These are phyloP conservation scores for Emergomyces orientalis DNA, from an alignment of 2,329 filamentous ascomycete genomes.

Conservation along the genomic window DNA sequence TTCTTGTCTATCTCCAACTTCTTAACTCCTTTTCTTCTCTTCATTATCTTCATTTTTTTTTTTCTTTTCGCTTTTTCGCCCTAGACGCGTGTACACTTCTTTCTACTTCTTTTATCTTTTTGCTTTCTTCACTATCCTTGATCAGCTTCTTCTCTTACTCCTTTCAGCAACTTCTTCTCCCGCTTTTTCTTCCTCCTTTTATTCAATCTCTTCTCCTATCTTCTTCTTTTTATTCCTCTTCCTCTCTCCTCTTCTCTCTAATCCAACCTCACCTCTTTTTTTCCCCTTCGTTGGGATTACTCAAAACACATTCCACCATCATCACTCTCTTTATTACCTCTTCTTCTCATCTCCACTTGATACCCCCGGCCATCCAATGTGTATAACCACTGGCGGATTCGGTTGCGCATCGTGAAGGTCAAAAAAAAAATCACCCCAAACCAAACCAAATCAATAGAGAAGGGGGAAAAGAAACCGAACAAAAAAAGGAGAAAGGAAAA, in stretches of 20 bases:
- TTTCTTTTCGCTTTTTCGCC: too few species aligned
- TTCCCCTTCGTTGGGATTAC: too few species aligned
- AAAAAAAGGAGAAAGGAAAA: not conserved
- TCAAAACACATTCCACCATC: too few species aligned
- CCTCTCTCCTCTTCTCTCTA: constrained; percentile 14
- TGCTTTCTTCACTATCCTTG: not conserved
- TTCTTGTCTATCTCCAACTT: too few species aligned
- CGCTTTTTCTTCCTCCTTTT: not conserved
- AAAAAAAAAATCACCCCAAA: too few species aligned
- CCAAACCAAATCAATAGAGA: not conserved
- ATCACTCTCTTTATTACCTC: not conserved
- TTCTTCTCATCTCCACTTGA: not conserved
- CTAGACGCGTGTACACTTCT: too few species aligned
- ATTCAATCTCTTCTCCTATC: not conserved
- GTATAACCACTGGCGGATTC: not conserved
- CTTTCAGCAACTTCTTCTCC: too few species aligned
- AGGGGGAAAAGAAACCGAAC: not conserved
- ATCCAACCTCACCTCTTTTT: not conserved
- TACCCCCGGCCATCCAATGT: not conserved
- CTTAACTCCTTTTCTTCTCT: too few species aligned
- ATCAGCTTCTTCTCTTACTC: too few species aligned
- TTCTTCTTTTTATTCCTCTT: constrained; percentile 14
- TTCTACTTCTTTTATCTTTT: not conserved
- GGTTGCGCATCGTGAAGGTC: too few species aligned
- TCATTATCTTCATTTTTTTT: too few species aligned